Evolutionary conservation across 2,329 filamentous ascomycete species (phyloP), one percentile per base, ranked within the genome.

Genomic region (Didymosphaeria variabile): DNA sequence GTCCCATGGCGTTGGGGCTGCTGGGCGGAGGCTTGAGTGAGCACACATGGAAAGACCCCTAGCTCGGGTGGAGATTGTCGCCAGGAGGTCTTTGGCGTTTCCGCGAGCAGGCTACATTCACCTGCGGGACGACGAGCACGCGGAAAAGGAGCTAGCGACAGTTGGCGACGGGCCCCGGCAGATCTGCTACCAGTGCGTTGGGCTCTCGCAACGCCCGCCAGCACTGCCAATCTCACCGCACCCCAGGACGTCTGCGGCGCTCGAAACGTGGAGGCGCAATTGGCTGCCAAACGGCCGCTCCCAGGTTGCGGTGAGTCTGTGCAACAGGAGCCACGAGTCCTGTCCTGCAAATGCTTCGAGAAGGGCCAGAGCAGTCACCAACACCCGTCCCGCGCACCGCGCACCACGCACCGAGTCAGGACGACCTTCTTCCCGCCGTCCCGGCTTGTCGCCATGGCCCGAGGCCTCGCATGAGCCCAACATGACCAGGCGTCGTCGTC

Each of bases 101-200:
- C 66, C 65, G 23, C 58, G 69, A 58, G 19, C 51, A 61, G 70
- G 17, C 57, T 68, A 64, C 62, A 64, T 64, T 66, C 66, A 67
- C 59, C 65, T 64, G 61, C 72, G 73, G 73, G 70, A 75, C 67
- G 66, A 71, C 51, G 34, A 60, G 60, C 69, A 74, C 68, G 71
- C 72, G 72, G 71, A 68, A 64, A 64, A 60, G 56, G 56, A 51
- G 61, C 72, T 73, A 76, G 67, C 65, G 65, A 61, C 62, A 61
- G 59, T 59, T 72, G 67, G 57, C 59, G 60, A 64, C 68, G 67
- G 68, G 69, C 72, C 72, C 69, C 70, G 67, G 72, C 57, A 70
- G 70, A 74, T 73, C 71, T 52, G 67, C 15, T 55, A 55, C 53
- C 53, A 38, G 42, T n/a, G 31, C 31, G 19, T 47, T 47, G 53